A percentile compares a stretch with the other conserved stretches of the same genome.
Conservation (phyloP, 192 early-diverging fungal genomes). For the Coemansia asiatica region DNA sequence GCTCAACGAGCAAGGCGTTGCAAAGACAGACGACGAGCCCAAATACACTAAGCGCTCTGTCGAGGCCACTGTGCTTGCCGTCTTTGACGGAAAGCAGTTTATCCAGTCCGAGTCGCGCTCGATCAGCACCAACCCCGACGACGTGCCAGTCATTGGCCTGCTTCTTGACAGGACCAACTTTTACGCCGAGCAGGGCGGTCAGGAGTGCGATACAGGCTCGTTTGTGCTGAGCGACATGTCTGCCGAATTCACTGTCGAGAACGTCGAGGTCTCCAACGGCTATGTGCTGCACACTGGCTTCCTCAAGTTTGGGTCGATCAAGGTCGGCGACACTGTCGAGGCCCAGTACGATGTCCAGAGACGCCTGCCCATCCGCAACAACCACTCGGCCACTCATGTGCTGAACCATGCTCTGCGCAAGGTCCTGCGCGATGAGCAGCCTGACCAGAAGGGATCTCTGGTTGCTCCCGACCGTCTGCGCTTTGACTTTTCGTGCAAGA, state of each 20-base stretch:
- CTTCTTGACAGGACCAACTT: slow-evolving; percentile 95
- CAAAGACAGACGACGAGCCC: slow-evolving; percentile 79
- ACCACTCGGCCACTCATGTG: slow-evolving; percentile 96
- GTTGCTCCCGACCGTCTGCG: slow-evolving; percentile 95
- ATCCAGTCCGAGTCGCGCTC: slow-evolving; percentile 45
- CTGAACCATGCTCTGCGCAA: slow-evolving; percentile 92
- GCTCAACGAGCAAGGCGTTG: slow-evolving; percentile 74
- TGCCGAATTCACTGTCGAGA: slow-evolving; percentile 87
- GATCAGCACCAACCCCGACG: slow-evolving; percentile 45
- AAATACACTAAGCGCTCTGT: slow-evolving; percentile 80
- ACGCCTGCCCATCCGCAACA: slow-evolving; percentile 87
- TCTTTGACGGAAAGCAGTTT: slow-evolving; percentile 57
- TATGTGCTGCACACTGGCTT: slow-evolving; percentile 96
- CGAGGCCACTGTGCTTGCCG: slow-evolving; percentile 73
- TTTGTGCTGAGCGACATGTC: slow-evolving; percentile 80
- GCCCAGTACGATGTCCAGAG: slow-evolving; percentile 87
- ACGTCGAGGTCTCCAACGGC: slow-evolving; percentile 90
- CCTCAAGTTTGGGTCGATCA: slow-evolving; percentile 83
- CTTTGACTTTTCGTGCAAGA: slow-evolving; percentile 90
- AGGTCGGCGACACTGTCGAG: slow-evolving; percentile 68
- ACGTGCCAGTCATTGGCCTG: slow-evolving; percentile 77
- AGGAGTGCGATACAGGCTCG: slow-evolving; percentile 89
- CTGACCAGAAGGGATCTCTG: slow-evolving; percentile 94
- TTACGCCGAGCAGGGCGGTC: slow-evolving; percentile 97
- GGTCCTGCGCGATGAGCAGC: slow-evolving; percentile 69